Evolutionary conservation across 805 yeast species (phyloP), one percentile per base, ranked within the genome.

Genomic region (Candida mattraensis): DNA sequence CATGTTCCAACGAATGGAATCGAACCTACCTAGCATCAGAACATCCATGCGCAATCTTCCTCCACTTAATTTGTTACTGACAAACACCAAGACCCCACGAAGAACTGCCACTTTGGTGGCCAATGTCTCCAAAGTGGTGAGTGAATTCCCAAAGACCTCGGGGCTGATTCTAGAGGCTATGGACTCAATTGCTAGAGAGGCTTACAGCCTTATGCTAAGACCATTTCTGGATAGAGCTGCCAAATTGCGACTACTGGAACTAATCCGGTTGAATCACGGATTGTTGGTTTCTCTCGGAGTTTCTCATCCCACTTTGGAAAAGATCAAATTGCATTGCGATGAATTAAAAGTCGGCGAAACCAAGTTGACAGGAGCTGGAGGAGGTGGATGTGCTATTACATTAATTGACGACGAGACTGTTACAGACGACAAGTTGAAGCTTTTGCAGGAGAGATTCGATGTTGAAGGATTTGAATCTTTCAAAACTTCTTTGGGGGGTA

Each of bases 301-400:
- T 7, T 82, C 94, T 16, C 99, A 93, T 59, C 95, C 97, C 7
- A 71, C 83, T n/a, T 67, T 93, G 40, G 99, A 93, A 56, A 67
- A 70, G 33, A 77, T 91, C 18, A 82, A 79, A 51, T 62, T 75
- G 14, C 64, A 77, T n/a, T 73, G 87, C 16, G 89, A 84, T 53
- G 71, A 69, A 33, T 51, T 76, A 38, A 56, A 66, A 4, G 60
- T 93, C 12, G 99, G 99, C 6, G 79, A 83, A 39, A 91, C 99
- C 0, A 93, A 93, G 59, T 72, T 93, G 36, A 93, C 99, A 0
- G 99, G 99, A 26, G 99, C 99, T 0, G 99, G 99, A 22, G 99
- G 99, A 14, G 99, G 99, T 33, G 99, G 99, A 2, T 93, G 99
- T 67, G 95, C 98, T 8, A 83, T 93, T 37, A 93, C 98, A 0